Evolutionary conservation across 352 stramenopile species (phyloP).

Genomic region (Pythium biforme): DNA sequence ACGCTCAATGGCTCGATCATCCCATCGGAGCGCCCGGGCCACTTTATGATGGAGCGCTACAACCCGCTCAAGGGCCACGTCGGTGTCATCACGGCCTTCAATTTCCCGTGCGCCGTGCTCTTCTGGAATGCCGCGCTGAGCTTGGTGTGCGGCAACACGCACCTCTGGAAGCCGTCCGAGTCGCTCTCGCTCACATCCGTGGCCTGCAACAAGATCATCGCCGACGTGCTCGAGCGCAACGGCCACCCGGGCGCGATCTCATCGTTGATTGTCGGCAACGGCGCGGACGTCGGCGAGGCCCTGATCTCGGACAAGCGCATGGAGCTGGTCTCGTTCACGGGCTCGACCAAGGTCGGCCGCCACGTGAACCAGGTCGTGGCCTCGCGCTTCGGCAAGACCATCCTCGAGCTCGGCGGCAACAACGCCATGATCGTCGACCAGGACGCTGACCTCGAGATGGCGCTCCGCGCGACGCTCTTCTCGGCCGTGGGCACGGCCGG

Average conservation of each 20-base stretch:
- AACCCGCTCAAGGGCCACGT: conserved; percentile 92
- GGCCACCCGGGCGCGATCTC: conserved; percentile 81
- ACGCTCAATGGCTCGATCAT: conserved; percentile 89
- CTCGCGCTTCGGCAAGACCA: conserved; percentile 89
- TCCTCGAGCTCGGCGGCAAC: conserved; percentile 92
- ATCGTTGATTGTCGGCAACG: conserved; percentile 52
- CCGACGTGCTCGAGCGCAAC: conserved; percentile 86
- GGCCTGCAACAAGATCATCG: conserved; percentile 90
- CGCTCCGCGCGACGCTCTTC: conserved; percentile 87
- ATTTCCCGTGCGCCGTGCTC: conserved; percentile 90
- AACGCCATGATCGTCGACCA: conserved; percentile 94
- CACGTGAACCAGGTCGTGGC: conserved; percentile 87
- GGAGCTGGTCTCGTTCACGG: conserved; percentile 91
- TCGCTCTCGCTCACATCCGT: conserved; percentile 89
- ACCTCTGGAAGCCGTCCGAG: conserved; percentile 91
- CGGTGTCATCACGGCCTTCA: conserved; percentile 93
- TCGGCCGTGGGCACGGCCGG: conserved; percentile 90
- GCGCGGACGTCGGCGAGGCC: conserved; percentile 81
- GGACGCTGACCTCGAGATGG: conserved; percentile 90
- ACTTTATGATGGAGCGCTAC: conserved; percentile 94
- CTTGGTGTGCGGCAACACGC: conserved; percentile 90
- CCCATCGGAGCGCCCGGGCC: conserved; percentile 85
- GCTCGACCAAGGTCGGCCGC: conserved; percentile 85
- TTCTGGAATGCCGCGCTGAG: conserved; percentile 92
- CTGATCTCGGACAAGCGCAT: conserved; percentile 86